Evolutionary conservation across 768 basidiomycete species (phyloP), one percentile per base, ranked within the genome.

Genomic region (Phlebiopsis gigantea): DNA sequence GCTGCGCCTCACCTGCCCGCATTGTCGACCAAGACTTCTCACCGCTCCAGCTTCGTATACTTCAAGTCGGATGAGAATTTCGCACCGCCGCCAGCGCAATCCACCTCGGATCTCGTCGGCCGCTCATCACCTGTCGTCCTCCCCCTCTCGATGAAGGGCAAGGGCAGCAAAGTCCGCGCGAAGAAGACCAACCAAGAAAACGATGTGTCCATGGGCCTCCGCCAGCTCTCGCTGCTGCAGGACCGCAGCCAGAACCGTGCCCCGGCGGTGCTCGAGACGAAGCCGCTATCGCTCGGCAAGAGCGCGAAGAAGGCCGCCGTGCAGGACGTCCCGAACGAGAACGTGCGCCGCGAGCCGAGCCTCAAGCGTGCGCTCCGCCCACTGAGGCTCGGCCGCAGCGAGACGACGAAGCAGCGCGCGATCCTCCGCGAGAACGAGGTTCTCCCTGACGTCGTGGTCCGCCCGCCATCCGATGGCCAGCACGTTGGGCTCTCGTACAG

Each of bases 21-120:
- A 60, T 53, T 61, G 47, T 61, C 63, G 10, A 43, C 59, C 34
- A 62, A 58, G 45, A 46, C 64, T 22, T 61, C 56, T 50, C 76
- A 77, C 62, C 80, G 80, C 64, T 82, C 85, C 54, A 83, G 81
- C 63, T 82, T 87, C 69, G 72, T 79, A 57, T 85, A 87, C 70
- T 80, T 84, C 64, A 82, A 77, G 72, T 83, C 85, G 51, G 79
- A 81, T 60, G 74, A 81, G 65, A 64, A 73, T 58, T 47, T 61
- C 17, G 46, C 64, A 6, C 48, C 56, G 46, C 17, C 39, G 10
- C 63, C 42, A 22, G 19, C 39, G n/a, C n/a, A n/a, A n/a, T n/a
- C n/a, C n/a, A 21, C 55, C 7, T 43, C 53, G 5, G 30, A 54
- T 46, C 19, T 64, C 51, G 53, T 58, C 19, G 64, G 66, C 65